Evolutionary conservation across 345 rosid genomes (phyloP), one percentile per base, ranked within the genome.

Genomic region (Eucalyptus grandis): DNA sequence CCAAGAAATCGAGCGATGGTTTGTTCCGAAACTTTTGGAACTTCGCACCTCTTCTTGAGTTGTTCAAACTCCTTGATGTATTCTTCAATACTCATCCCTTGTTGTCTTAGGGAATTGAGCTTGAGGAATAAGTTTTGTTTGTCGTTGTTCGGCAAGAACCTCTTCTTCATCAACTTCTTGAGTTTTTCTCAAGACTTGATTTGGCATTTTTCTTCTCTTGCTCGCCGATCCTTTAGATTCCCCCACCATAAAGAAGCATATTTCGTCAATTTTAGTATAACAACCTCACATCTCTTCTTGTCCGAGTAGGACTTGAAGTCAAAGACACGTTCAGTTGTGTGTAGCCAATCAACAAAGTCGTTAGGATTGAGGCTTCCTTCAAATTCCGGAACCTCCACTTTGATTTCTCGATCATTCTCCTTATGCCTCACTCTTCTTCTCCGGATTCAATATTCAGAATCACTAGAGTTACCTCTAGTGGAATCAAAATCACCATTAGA

Each of bases 201-300:
- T 22, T 0, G 0, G 0, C 62, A 9, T 9, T 56, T 56, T 19
- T 10, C 30, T 56, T 56, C 62, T 27, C 67, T 60, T 0, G 1
- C 4, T 26, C 3, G 1, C 4, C 0, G 67, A 60, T 27, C 15
- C 31, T 60, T 60, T 60, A 27, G 14, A 60, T 26, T 60, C 67
- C 6, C 31, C 67, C 31, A 27, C n/a, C 31, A 60, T 26, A 60
- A 16, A 60, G 14, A 60, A 60, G 14, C 31, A 60, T 60, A 60
- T 11, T 60, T 27, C 4, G 0, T 60, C 67, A 60, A 60, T 27
- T 60, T 60, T 12, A 27, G 14, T 4, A 6, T 30, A 60, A 1
- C 67, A 6, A 60, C 16, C 67, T 60, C 6, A 26, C 8, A 60
- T 60, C 31, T 60, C 31, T 60, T 60, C 67, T 60, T 6, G 15